A percentile compares a stretch with the other conserved stretches of the same genome.
Conservation (phyloP, 352 stramenopile genomes). For the Phytophthora lateralis region DNA sequence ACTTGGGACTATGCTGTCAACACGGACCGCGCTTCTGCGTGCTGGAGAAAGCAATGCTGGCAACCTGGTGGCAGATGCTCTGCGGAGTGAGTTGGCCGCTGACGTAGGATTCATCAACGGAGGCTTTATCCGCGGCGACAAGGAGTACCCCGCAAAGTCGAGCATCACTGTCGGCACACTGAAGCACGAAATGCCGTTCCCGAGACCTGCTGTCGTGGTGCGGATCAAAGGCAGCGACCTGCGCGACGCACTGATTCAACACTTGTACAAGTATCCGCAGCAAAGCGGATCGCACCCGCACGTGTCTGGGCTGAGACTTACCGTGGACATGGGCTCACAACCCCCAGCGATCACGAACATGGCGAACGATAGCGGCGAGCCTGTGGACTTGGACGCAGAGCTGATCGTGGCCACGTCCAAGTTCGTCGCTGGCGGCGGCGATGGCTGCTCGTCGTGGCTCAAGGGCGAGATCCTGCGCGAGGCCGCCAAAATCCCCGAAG, state of each 20-base stretch:
- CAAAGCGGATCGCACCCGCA: conserved; percentile 82
- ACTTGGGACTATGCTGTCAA: conserved; percentile 60
- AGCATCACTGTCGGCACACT: conserved; percentile 74
- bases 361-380: conserved; percentile 46
- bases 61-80: conserved; percentile 83
- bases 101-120: conserved; percentile 88
- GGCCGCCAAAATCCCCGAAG: conserved; percentile 50
- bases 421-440: conserved; percentile 78
- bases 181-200: conserved; percentile 90
- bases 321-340: conserved; percentile 30
- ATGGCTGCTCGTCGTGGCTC: conserved; percentile 80
- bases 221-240: conserved; percentile 69
- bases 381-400: conserved; percentile 54
- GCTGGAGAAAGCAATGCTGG: conserved; percentile 73
- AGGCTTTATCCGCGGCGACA: conserved; percentile 88
- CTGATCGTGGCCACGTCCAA: conserved; percentile 80
- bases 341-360: conserved; percentile 46
- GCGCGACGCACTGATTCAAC: conserved; percentile 73
- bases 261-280: conserved; percentile 78
- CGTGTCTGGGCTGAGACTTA: conserved; percentile 67
- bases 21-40: conserved; percentile 73
- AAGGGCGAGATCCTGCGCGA: conserved; percentile 59
- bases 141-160: conserved; percentile 72
- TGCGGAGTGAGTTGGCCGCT: conserved; percentile 65
- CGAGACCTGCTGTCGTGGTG: conserved; percentile 63